These are phyloP conservation scores for Yarrowia yakushimensis DNA, from an alignment of 805 yeast genomes.

Conservation along the genomic window DNA sequence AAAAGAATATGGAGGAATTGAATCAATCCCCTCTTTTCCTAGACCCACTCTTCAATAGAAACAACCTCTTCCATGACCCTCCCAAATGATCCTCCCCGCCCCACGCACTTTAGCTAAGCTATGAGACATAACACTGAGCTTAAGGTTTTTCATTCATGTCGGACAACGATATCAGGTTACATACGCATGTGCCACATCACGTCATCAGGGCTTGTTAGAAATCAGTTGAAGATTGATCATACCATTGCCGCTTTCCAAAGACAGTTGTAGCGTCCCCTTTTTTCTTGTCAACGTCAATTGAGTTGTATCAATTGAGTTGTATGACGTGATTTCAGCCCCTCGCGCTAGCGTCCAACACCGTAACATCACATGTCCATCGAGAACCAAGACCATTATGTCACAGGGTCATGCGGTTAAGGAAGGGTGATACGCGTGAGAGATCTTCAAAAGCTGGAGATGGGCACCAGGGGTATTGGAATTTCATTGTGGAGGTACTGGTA, in stretches of 20 bases:
- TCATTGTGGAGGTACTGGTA: too few relatives aligned
- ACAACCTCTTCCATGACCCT: not conserved
- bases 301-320: not conserved
- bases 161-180: conserved; percentile 14
- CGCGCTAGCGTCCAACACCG: not conserved
- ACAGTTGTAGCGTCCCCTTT: too few relatives aligned
- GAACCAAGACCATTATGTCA: not conserved
- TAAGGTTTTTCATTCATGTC: conserved; percentile 19
- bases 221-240: not conserved
- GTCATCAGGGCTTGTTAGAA: not conserved
- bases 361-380: not conserved
- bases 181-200: conserved; percentile 18
- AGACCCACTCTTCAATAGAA: not conserved
- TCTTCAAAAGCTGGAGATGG: too few relatives aligned
- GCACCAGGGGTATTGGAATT: too few relatives aligned
- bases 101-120: conserved; percentile 5
- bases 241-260: too few relatives aligned
- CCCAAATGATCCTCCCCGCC: not conserved
- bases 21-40: too few relatives aligned
- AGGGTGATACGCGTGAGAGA: not conserved
- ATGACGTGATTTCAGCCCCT: not conserved
- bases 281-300: not conserved
- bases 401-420: too few relatives aligned
- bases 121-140: conserved; percentile 13
- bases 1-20: too few relatives aligned